These are phyloP conservation scores for Misopates orontium DNA, from an alignment of 257 asterid genomes.

Conservation along the genomic window DNA sequence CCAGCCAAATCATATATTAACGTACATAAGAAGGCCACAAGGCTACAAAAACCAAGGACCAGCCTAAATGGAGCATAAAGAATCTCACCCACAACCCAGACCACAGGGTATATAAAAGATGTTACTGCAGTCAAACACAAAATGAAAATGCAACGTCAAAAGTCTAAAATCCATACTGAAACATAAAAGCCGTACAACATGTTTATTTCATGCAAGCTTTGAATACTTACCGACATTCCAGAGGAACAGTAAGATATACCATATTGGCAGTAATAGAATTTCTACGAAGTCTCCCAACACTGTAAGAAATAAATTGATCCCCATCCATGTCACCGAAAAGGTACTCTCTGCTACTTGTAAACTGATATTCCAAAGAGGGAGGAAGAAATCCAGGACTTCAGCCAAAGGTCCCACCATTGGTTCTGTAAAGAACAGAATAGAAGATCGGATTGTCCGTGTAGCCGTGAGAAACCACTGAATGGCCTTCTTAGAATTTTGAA, in stretches of 20 bases:
- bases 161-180: neutral
- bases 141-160: conserved; percentile 7
- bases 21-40: conserved; percentile 46
- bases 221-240: conserved; percentile 68
- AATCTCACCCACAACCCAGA: conserved; percentile 76
- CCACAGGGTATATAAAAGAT: conserved; percentile 61
- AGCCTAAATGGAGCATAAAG: conserved; percentile 76
- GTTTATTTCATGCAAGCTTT: neutral
- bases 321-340: conserved; percentile 69
- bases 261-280: conserved; percentile 69
- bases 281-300: conserved; percentile 57
- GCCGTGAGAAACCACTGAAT: conserved; percentile 73
- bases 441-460: conserved; percentile 60
- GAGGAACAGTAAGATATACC: conserved; percentile 47
- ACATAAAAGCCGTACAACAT: conserved; percentile 3
- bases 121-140: conserved; percentile 57
- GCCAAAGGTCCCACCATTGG: conserved; percentile 74
- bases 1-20: conserved; percentile 40
- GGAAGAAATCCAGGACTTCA: conserved; percentile 60
- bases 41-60: conserved; percentile 53
- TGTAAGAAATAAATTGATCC: conserved; percentile 56
- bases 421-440: conserved; percentile 47
- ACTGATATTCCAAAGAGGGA: conserved; percentile 67
- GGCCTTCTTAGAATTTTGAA: conserved; percentile 92
- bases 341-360: conserved; percentile 51